phyloP scores from a whole-genome alignment of 192 early-diverging fungal genomes.

The Rhizoclosmatium globosum region DNA sequence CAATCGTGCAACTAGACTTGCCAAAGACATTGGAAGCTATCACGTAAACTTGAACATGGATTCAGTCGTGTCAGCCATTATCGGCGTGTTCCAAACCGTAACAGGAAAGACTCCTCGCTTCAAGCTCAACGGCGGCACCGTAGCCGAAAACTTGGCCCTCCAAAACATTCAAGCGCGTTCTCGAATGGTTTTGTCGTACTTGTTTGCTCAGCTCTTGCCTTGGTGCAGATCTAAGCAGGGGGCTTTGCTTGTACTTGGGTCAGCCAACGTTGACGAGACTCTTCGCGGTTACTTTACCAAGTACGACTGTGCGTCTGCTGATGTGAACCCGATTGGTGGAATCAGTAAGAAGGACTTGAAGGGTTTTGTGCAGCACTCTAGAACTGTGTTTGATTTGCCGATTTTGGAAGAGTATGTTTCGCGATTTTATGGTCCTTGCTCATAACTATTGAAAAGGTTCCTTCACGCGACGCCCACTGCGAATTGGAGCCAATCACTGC shows the following conservation, averaged over 20 bases:
- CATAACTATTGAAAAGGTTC: slow-evolving; percentile 59
- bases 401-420: slow-evolving; percentile 65
- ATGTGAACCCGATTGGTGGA: slow-evolving; percentile 96
- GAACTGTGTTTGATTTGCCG: slow-evolving; percentile 67
- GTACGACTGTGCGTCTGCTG: slow-evolving; percentile 97
- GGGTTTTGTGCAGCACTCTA: slow-evolving; percentile 79
- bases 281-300: slow-evolving; percentile 98
- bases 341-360: slow-evolving; percentile 90
- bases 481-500: slow-evolving; percentile 93
- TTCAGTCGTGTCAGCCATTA: slow-evolving; percentile 74
- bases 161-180: slow-evolving; percentile 97
- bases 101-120: slow-evolving; percentile 80
- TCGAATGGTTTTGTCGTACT: slow-evolving; percentile 94
- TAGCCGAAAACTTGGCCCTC: slow-evolving; percentile 90
- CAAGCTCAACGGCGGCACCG: slow-evolving; percentile 84
- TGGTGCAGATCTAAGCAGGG: slow-evolving; percentile 79
- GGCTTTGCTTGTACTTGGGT: slow-evolving; percentile 89
- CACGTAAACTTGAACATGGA: slow-evolving; percentile 94
- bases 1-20: slow-evolving; percentile 79
- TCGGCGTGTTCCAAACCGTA: slow-evolving; percentile 76
- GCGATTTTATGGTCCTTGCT: neutral
- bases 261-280: slow-evolving; percentile 98
- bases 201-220: slow-evolving; percentile 94
- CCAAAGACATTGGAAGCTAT: slow-evolving; percentile 81
- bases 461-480: slow-evolving; percentile 83